Percentiles rank a stretch among this genome's conserved stretches.
Evolutionary conservation across 352 stramenopile species (phyloP).

Genomic region (Pythium rhizo-oryzae): DNA sequence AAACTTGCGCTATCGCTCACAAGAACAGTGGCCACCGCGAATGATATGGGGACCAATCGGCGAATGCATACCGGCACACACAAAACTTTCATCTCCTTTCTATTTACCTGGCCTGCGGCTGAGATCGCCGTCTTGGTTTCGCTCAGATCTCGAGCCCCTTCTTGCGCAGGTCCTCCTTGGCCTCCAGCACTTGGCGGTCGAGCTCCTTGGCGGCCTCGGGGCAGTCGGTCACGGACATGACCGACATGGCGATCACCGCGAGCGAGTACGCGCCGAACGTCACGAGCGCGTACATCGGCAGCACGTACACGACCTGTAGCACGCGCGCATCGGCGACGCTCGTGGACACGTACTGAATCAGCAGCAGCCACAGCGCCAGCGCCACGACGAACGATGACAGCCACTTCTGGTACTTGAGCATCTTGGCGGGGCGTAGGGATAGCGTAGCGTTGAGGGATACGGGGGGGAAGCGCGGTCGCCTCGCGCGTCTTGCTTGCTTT

Average conservation of each 20-base stretch:
- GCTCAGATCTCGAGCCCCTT: constrained; percentile 53
- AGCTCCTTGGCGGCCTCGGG: constrained; percentile 70
- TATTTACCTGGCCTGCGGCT: constrained; percentile 1
- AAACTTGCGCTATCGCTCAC: too few species aligned
- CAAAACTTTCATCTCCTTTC: background rate
- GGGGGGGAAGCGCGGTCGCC: too few species aligned
- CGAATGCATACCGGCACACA: background rate
- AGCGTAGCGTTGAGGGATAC: background rate
- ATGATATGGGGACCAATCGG: too few species aligned
- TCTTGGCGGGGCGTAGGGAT: constrained; percentile 14
- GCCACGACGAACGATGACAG: constrained; percentile 47
- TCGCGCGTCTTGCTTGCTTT: background rate
- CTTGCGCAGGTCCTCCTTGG: constrained; percentile 61
- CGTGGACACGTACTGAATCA: constrained; percentile 45
- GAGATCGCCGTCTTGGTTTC: too few species aligned
- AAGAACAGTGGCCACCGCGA: too few species aligned
- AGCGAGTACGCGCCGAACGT: constrained; percentile 78
- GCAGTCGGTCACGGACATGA: constrained; percentile 75
- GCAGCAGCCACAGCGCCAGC: constrained; percentile 55
- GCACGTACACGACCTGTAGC: constrained; percentile 51
- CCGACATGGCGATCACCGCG: constrained; percentile 59
- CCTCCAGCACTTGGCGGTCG: constrained; percentile 64
- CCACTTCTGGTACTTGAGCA: constrained; percentile 87
- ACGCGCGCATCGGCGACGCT: constrained; percentile 40
- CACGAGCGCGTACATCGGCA: constrained; percentile 74